These are phyloP conservation scores for Sicyos baderoa DNA, from an alignment of 306 rosid genomes.

Conservation along the genomic window DNA sequence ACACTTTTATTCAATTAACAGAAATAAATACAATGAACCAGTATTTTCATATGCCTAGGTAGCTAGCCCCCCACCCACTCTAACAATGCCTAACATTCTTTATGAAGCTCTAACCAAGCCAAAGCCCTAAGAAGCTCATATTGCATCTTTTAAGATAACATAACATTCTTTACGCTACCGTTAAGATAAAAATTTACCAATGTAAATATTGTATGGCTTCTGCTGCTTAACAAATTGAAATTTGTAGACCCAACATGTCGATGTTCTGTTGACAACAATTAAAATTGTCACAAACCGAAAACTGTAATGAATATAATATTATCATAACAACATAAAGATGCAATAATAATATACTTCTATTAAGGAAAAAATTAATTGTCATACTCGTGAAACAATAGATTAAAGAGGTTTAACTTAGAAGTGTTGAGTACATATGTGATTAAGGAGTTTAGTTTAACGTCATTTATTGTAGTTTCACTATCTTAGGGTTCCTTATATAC, in stretches of 20 bases:
- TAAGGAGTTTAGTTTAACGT: no score
- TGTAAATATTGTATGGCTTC: conserved; percentile 96
- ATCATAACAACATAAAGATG: conserved; percentile 1
- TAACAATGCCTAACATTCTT: no score
- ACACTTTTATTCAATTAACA: not conserved
- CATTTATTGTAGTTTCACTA: no score
- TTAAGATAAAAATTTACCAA: conserved; percentile 46
- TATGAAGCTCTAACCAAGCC: no score
- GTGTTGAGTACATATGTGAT: no score
- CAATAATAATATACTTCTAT: conserved; percentile 7
- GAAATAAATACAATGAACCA: not conserved
- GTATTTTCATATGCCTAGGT: not conserved
- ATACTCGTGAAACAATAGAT: not conserved
- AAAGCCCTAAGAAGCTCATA: no score
- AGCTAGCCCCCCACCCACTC: no score
- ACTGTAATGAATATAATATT: conserved; percentile 18
- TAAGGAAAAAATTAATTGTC: not conserved
- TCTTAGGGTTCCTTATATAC: no score
- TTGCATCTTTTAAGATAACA: no score
- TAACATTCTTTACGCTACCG: conserved; percentile 9
- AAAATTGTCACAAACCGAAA: conserved; percentile 22
- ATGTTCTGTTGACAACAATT: conserved; percentile 58
- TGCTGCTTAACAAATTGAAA: conserved; percentile 92
- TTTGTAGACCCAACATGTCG: conserved; percentile 98
- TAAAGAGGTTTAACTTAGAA: not conserved